These are phyloP conservation scores for Metarhizium rileyi DNA, from an alignment of 2,329 filamentous ascomycete genomes.

Conservation along the genomic window DNA sequence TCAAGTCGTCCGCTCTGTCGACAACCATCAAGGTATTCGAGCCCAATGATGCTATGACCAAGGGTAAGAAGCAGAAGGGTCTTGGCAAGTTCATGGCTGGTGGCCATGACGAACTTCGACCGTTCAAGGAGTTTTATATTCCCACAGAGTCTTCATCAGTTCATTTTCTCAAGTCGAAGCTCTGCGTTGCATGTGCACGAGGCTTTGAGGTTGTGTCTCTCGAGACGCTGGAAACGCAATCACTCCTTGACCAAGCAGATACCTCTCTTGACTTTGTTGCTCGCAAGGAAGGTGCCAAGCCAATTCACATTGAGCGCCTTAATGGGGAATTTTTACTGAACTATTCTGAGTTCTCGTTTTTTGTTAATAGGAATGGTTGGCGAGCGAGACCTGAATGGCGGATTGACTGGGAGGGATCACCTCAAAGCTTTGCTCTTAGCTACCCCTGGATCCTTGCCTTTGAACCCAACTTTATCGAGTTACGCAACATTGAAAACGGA, in stretches of 20 bases:
- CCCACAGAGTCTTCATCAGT: constrained; percentile 97
- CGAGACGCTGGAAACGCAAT: constrained; percentile 96
- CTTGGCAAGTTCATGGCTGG: constrained; percentile 91
- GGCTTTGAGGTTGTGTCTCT: constrained; percentile 96
- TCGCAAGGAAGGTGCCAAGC: constrained; percentile 83
- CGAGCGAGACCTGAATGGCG: constrained; percentile 91
- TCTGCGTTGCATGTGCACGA: constrained; percentile 90
- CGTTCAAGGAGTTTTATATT: constrained; percentile 98
- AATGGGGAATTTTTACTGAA: constrained; percentile 96
- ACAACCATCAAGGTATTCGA: constrained; percentile 99
- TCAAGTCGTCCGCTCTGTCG: constrained; percentile 86
- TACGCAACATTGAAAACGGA: constrained; percentile 88
- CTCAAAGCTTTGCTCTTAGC: constrained; percentile 84
- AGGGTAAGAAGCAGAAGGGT: constrained; percentile 91
- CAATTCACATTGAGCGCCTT: constrained; percentile 93
- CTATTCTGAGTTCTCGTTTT: constrained; percentile 98
- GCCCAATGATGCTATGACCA: constrained; percentile 87
- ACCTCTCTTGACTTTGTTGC: constrained; percentile 96
- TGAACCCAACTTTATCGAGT: constrained; percentile 94
- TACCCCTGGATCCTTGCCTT: constrained; percentile 97
- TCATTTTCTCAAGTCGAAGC: constrained; percentile 91
- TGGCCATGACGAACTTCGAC: constrained; percentile 88
- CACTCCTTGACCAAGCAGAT: constrained; percentile 91
- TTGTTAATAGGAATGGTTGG: constrained; percentile 98
- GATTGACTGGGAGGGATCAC: constrained; percentile 94